A percentile compares a stretch with the other conserved stretches of the same genome.
These are phyloP conservation scores for Chlorella vulgaris DNA, from an alignment of 139 green algal genomes.

Conservation along the genomic window DNA sequence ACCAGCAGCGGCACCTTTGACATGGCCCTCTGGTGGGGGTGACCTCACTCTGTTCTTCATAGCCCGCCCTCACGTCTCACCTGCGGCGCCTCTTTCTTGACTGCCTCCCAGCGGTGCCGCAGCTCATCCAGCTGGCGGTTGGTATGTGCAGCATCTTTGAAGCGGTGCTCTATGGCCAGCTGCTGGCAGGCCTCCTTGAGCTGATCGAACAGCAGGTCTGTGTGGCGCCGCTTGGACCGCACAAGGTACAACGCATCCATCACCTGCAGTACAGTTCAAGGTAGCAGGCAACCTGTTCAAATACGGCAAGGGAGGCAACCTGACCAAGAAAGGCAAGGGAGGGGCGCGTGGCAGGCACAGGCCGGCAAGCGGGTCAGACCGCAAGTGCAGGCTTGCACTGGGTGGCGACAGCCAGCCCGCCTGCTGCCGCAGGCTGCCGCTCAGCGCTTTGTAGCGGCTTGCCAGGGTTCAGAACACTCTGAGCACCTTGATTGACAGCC, in stretches of 20 bases:
- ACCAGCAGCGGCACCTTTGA: too few relatives aligned
- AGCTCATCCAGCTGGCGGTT: slow-evolving; percentile 79
- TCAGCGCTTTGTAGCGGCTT: too few relatives aligned
- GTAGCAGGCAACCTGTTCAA: not conserved
- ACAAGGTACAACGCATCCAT: slow-evolving; percentile 80
- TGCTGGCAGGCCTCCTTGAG: slow-evolving; percentile 63
- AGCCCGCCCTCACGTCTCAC: too few relatives aligned
- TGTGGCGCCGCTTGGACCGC: slow-evolving; percentile 67
- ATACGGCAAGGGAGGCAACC: too few relatives aligned
- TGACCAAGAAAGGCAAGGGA: too few relatives aligned
- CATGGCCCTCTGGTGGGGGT: not conserved
- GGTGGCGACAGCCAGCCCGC: too few relatives aligned
- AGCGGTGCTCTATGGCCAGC: slow-evolving; percentile 53
- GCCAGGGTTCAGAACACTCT: too few relatives aligned
- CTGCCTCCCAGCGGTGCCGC: slow-evolving; percentile 62
- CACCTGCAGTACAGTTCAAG: slow-evolving; percentile 55
- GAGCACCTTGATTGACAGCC: too few relatives aligned
- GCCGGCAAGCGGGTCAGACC: too few relatives aligned
- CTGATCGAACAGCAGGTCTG: slow-evolving; percentile 81
- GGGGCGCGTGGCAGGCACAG: too few relatives aligned
- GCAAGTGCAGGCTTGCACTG: too few relatives aligned
- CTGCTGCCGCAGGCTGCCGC: too few relatives aligned
- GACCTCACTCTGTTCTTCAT: not conserved
- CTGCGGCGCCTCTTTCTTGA: slow-evolving; percentile 67
- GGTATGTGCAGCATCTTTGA: slow-evolving; percentile 40